Evolutionary conservation across 2,329 filamentous ascomycete genomes (phyloP).

Genomic region (Cercospora sp.): DNA sequence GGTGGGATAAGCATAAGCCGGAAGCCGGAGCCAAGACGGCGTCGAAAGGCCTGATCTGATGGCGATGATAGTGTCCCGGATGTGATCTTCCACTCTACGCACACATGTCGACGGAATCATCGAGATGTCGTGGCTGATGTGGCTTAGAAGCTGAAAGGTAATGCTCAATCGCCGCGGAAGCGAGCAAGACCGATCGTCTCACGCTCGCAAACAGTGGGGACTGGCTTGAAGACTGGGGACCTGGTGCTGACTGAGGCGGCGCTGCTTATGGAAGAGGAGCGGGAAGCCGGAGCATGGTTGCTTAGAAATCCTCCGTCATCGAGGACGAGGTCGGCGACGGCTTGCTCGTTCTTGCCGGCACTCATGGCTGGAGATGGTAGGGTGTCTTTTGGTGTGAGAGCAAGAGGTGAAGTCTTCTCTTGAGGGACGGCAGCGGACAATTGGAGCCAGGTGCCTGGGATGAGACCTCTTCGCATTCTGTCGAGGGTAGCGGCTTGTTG

Average conservation of each 20-base stretch:
- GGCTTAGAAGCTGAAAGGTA: background rate
- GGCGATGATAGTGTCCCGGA: background rate
- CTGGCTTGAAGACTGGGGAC: background rate
- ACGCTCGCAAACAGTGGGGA: constrained; percentile 14
- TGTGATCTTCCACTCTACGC: background rate
- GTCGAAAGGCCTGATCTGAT: background rate
- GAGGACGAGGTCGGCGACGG: constrained; percentile 11
- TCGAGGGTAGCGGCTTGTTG: constrained; percentile 15
- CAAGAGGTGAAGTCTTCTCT: constrained; percentile 10
- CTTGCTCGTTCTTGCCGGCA: background rate
- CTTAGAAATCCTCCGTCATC: constrained; percentile 14
- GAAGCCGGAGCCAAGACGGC: background rate
- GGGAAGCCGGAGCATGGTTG: constrained; percentile 13
- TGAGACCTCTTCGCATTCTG: constrained; percentile 15
- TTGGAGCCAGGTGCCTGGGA: constrained; percentile 26
- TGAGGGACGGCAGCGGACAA: constrained; percentile 17
- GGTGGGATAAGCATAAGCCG: background rate
- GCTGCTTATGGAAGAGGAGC: constrained; percentile 12
- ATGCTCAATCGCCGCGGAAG: constrained; percentile 16
- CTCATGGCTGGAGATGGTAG: constrained; percentile 12
- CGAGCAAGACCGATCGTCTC: constrained; percentile 17
- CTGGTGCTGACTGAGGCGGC: constrained; percentile 9
- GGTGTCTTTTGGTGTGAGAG: constrained; percentile 4
- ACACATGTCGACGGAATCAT: background rate
- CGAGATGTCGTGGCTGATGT: background rate